Evolutionary conservation across 2,329 filamentous ascomycete genomes (phyloP).

Genomic region (Epichloe typhina): DNA sequence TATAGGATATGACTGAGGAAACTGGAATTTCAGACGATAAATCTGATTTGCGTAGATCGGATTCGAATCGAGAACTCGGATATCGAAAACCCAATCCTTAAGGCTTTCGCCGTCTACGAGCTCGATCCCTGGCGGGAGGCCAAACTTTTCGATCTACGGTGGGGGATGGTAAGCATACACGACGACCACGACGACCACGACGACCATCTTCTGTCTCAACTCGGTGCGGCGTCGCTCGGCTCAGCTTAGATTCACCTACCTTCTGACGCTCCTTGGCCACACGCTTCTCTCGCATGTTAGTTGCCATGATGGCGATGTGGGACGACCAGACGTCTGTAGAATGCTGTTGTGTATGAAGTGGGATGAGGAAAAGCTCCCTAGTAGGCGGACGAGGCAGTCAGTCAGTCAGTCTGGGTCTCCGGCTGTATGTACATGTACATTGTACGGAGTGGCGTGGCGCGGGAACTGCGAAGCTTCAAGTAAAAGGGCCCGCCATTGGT

Average conservation of each 20-base stretch:
- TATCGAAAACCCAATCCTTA: constrained; percentile 79
- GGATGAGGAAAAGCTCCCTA: neutral
- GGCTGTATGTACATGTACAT: neutral
- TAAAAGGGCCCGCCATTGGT: neutral
- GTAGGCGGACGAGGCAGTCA: too few relatives aligned
- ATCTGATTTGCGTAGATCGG: constrained; percentile 71
- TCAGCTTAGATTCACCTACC: constrained; percentile 6
- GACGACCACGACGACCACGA: constrained; percentile 1
- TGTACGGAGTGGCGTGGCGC: neutral
- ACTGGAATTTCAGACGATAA: constrained; percentile 79
- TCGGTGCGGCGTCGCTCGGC: neutral
- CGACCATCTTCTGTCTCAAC: neutral
- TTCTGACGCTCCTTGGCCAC: constrained; percentile 19
- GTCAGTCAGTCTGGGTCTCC: too few relatives aligned
- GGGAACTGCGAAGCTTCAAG: too few relatives aligned
- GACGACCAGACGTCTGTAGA: neutral
- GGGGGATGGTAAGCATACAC: constrained; percentile 4
- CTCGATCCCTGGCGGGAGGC: constrained; percentile 56
- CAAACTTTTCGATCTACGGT: constrained; percentile 37
- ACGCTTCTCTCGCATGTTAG: constrained; percentile 14
- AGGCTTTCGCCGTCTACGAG: constrained; percentile 68
- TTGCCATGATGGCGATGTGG: constrained; percentile 12
- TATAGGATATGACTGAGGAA: constrained; percentile 77
- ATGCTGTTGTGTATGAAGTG: constrained; percentile 1
- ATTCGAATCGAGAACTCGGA: constrained; percentile 78